Evolutionary conservation across 257 asterid genomes (phyloP), one percentile per base, ranked within the genome.

Genomic region (Scutellaria barbata): DNA sequence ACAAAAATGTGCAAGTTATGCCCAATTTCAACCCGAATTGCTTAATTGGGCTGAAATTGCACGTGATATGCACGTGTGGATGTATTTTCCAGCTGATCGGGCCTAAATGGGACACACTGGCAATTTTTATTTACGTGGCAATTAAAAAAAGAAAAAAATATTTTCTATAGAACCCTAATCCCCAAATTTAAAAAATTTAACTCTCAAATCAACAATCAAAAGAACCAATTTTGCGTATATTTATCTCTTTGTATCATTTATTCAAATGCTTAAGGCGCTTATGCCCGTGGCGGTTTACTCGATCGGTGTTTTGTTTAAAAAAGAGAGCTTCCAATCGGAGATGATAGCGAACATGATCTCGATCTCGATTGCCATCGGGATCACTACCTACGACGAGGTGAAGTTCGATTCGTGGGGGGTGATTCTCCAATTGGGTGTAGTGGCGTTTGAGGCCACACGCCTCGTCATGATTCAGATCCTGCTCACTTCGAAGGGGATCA

Each of bases 251-350:
- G 95, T 88, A 1, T 88, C 95, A 0, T 88, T 88, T 37, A 88
- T 88, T 8, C 95, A 88, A 54, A 88, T 88, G 95, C 87, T 88
- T 0, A 88, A 86, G 78, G 95, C 95, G 14, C 79, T 86, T 8
- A 88, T 88, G 95, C 95, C 95, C 0, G 90, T 88, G 6, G 92
- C 92, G 0, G 95, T 85, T 0, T 88, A 88, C 73, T 80, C 89
- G 0, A 75, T 88, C 53, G 87, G 92, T 1, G 87, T 88, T 1
- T 1, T 86, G 45, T 25, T 81, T 5, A 86, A 81, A 43, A 86
- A 84, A 40, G 92, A 85, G 66, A 51, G 40, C 0, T 88, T 79
- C 51, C 81, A 82, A 47, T 39, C 83, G 37, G 82, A 88, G 63
- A 85, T 83, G 1, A 88, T 88, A 92, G 73, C 79, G 7, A 88